phyloP scores from a whole-genome alignment of 1,284 basidiomycete genomes.

The Trichosporon coremiiforme region DNA sequence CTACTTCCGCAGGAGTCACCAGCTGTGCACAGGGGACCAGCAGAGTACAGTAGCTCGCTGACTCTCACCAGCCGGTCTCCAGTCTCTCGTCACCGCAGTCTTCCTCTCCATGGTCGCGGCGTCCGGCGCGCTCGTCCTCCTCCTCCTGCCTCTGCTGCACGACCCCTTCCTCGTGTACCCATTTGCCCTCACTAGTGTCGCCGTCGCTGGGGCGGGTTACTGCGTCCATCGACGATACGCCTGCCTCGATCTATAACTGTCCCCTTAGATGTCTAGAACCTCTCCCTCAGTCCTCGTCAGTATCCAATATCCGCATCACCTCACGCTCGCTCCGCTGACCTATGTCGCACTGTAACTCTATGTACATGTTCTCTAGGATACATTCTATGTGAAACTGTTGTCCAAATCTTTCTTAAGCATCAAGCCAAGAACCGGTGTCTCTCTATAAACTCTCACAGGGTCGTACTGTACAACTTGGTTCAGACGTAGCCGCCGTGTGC shows the following conservation, averaged over 20 bases:
- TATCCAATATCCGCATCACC: no score
- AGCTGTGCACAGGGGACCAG: no score
- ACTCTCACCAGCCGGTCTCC: neutral
- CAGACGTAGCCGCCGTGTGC: no score
- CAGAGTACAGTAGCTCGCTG: no score
- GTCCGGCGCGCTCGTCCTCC: neutral
- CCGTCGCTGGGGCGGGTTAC: neutral
- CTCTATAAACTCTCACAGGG: no score
- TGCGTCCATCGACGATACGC: neutral
- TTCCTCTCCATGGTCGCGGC: neutral
- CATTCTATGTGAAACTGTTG: neutral
- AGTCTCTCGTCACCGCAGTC: neutral
- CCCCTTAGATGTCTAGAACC: no score
- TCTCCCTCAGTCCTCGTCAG: no score
- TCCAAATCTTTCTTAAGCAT: no score
- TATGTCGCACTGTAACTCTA: neutral
- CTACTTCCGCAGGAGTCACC: no score
- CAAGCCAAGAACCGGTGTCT: neutral
- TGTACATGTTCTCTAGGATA: neutral
- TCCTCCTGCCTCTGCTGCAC: neutral
- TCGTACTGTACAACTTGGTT: neutral
- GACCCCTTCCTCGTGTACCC: neutral
- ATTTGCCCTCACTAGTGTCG: neutral
- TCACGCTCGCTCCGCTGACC: no score
- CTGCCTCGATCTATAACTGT: neutral